Evolutionary conservation across 768 basidiomycete species (phyloP).

Genomic region (Tricholoma flavovirens): DNA sequence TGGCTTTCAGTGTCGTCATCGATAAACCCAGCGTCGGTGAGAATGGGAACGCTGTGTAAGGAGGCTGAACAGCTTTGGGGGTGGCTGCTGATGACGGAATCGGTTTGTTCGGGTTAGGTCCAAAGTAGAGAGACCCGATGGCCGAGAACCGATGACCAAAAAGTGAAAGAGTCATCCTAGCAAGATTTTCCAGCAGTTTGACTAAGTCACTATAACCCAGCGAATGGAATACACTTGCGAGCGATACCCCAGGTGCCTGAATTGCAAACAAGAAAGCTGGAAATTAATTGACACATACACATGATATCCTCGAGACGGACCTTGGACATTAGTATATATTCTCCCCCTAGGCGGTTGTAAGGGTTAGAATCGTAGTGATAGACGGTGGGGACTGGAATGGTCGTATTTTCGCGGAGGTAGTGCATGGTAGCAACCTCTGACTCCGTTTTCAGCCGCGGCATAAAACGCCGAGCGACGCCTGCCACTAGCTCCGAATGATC

Average conservation of each 20-base stretch:
- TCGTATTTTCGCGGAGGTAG: slow-evolving; percentile 67
- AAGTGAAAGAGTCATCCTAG: slow-evolving; percentile 61
- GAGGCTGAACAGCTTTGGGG: slow-evolving; percentile 35
- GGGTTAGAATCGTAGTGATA: slow-evolving; percentile 80
- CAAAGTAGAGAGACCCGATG: slow-evolving; percentile 71
- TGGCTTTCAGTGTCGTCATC: slow-evolving; percentile 16
- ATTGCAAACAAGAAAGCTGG: slow-evolving; percentile 2
- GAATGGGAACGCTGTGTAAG: slow-evolving; percentile 41
- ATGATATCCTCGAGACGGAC: slow-evolving; percentile 32
- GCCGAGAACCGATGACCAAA: slow-evolving; percentile 72
- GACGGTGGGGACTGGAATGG: slow-evolving; percentile 68
- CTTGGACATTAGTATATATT: slow-evolving; percentile 86
- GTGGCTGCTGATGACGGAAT: slow-evolving; percentile 35
- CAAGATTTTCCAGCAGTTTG: slow-evolving; percentile 62
- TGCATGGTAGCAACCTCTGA: slow-evolving; percentile 83
- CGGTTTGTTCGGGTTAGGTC: slow-evolving; percentile 31
- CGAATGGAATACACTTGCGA: slow-evolving; percentile 66
- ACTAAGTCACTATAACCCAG: slow-evolving; percentile 61
- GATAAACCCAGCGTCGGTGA: slow-evolving; percentile 34
- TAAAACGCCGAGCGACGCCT: slow-evolving; percentile 77
- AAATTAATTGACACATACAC: slow-evolving; percentile 6
- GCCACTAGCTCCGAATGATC: slow-evolving; percentile 63
- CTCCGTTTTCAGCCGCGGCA: slow-evolving; percentile 82
- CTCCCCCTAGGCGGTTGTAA: slow-evolving; percentile 77
- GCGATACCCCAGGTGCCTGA: slow-evolving; percentile 64